Evolutionary conservation across 441 rosid species (phyloP).

Genomic region (Euphorbia celastroides): DNA sequence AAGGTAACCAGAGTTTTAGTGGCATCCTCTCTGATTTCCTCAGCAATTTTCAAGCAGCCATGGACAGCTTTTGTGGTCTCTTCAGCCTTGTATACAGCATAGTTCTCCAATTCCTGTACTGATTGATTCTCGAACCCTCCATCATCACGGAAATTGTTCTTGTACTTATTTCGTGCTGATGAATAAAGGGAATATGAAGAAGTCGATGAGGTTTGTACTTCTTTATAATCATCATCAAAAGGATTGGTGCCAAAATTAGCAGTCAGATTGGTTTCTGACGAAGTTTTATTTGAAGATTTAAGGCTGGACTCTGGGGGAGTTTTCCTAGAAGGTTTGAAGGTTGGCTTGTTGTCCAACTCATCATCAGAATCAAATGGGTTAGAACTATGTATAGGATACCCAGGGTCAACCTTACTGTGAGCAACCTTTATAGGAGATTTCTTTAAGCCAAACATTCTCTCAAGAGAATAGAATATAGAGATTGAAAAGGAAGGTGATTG

Average conservation of each 20-base stretch:
- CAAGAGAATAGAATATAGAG: neutral
- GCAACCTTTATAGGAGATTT: slow-evolving; percentile 44
- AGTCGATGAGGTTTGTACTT: too few species aligned
- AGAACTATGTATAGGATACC: slow-evolving; percentile 27
- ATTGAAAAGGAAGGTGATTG: slow-evolving; percentile 10
- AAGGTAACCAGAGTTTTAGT: slow-evolving; percentile 56
- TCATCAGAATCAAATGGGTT: slow-evolving; percentile 89
- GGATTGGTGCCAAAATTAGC: slow-evolving; percentile 23
- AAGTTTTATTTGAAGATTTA: slow-evolving; percentile 31
- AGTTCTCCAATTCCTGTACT: slow-evolving; percentile 73
- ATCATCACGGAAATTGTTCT: slow-evolving; percentile 59
- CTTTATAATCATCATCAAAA: too few species aligned
- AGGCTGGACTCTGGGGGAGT: slow-evolving; percentile 45
- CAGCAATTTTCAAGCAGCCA: slow-evolving; percentile 76
- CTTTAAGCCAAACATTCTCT: slow-evolving; percentile 52
- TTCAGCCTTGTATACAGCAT: slow-evolving; percentile 78
- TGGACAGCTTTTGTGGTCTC: slow-evolving; percentile 76
- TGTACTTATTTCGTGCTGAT: slow-evolving; percentile 43
- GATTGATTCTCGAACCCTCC: slow-evolving; percentile 84
- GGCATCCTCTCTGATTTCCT: slow-evolving; percentile 74
- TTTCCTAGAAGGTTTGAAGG: slow-evolving; percentile 41
- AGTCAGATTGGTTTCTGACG: slow-evolving; percentile 42
- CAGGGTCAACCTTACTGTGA: slow-evolving; percentile 40
- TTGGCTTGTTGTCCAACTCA: slow-evolving; percentile 39
- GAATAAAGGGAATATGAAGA: too few species aligned